These are phyloP conservation scores for Proliferodiscus dingleyae DNA, from an alignment of 2,329 filamentous ascomycete genomes.

Conservation along the genomic window DNA sequence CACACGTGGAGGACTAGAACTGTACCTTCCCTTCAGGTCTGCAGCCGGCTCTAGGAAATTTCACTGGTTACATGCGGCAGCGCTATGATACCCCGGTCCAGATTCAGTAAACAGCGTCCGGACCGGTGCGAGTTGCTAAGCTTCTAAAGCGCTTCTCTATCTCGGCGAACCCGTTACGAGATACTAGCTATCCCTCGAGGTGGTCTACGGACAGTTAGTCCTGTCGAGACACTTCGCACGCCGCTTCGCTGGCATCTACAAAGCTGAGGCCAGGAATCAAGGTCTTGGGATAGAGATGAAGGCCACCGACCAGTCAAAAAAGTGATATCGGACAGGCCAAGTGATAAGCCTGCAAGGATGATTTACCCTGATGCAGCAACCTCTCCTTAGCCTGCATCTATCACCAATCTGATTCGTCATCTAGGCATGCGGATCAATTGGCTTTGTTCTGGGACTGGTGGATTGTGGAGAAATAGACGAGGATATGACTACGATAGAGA, in stretches of 20 bases:
- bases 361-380: conserved; percentile 1
- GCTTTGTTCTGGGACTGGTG: background rate
- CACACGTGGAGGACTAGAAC: background rate
- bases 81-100: no score
- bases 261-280: no score
- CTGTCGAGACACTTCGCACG: background rate
- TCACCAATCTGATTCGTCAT: background rate
- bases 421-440: background rate
- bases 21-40: background rate
- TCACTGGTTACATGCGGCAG: conserved; percentile 3
- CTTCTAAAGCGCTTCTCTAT: background rate
- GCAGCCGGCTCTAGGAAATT: background rate
- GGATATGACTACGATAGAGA: no score
- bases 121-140: no score
- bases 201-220: background rate
- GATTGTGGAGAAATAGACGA: conserved; percentile 1
- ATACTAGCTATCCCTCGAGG: background rate
- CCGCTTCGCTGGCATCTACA: no score
- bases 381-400: background rate
- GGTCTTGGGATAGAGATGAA: no score
- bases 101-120: no score
- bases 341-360: conserved; percentile 1
- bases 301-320: no score
- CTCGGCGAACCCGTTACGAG: background rate
- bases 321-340: no score